phyloP scores from a whole-genome alignment of 1,284 basidiomycete genomes.

The Apiotrichum montevideense region DNA sequence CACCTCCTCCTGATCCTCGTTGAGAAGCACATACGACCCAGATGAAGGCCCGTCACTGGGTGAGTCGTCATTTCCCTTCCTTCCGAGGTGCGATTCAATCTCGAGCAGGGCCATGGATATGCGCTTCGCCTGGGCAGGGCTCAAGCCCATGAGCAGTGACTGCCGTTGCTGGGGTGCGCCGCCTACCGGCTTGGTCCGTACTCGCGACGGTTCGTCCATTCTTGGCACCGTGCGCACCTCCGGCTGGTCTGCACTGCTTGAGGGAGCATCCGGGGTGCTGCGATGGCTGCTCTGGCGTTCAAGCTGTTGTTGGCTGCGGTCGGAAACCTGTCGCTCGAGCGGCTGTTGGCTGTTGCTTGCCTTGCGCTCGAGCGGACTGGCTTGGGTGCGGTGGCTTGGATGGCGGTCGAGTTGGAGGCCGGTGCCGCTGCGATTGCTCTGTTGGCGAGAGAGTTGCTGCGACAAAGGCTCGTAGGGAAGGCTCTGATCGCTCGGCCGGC shows the following conservation, averaged over 20 bases:
- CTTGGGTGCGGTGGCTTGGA: neutral
- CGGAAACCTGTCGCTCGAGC: neutral
- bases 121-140: constrained; percentile 35
- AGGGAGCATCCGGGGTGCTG: neutral
- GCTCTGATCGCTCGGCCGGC: neutral
- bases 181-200: neutral
- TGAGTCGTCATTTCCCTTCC: constrained; percentile 1
- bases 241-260: neutral
- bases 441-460: neutral
- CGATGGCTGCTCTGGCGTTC: neutral
- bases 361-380: neutral
- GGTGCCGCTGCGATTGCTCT: neutral
- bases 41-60: neutral
- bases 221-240: neutral
- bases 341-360: neutral
- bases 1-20: constrained; percentile 23
- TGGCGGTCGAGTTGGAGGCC: neutral
- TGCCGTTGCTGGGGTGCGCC: constrained; percentile 20
- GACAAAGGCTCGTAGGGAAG: neutral
- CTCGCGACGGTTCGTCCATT: neutral
- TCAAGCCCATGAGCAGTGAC: constrained; percentile 31
- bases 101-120: constrained; percentile 40
- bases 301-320: neutral
- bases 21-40: constrained; percentile 3
- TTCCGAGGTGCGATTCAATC: constrained; percentile 29